Percentiles rank a stretch among this genome's conserved stretches.
phyloP scores from a whole-genome alignment of 352 stramenopile genomes.

The Phytophthora meadii region DNA sequence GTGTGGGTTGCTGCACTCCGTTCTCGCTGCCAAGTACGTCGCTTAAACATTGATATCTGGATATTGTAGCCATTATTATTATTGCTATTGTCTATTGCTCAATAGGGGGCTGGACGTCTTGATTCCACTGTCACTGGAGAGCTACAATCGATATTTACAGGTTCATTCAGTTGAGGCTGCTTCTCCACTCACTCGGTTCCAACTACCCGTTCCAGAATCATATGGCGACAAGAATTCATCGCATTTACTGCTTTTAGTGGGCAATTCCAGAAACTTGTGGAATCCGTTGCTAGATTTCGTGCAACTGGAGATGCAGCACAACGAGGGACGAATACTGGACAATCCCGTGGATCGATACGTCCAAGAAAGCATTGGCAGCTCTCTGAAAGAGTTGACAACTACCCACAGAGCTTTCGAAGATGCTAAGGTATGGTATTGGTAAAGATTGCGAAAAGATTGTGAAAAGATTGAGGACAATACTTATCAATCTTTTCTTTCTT shows the following conservation, averaged over 20 bases:
- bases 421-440: slow-evolving; percentile 27
- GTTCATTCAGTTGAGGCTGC: slow-evolving; percentile 34
- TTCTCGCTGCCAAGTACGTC: slow-evolving; percentile 30
- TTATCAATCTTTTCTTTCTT: not conserved
- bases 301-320: slow-evolving; percentile 37
- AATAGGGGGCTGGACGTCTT: slow-evolving; percentile 70
- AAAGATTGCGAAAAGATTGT: not conserved
- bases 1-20: slow-evolving; percentile 22
- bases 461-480: not conserved
- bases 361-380: slow-evolving; percentile 43
- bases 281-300: slow-evolving; percentile 54
- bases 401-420: slow-evolving; percentile 16
- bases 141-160: slow-evolving; percentile 68
- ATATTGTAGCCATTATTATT: not conserved
- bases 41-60: not conserved
- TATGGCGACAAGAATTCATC: slow-evolving; percentile 25
- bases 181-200: slow-evolving; percentile 48
- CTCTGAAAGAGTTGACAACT: slow-evolving; percentile 32
- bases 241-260: slow-evolving; percentile 72
- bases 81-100: not conserved
- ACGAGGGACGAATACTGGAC: slow-evolving; percentile 34
- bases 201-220: slow-evolving; percentile 39
- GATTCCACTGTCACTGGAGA: slow-evolving; percentile 67
- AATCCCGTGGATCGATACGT: slow-evolving; percentile 72
- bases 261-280: slow-evolving; percentile 72